phyloP scores from a whole-genome alignment of 805 yeast genomes.

The Candida insectalens region DNA sequence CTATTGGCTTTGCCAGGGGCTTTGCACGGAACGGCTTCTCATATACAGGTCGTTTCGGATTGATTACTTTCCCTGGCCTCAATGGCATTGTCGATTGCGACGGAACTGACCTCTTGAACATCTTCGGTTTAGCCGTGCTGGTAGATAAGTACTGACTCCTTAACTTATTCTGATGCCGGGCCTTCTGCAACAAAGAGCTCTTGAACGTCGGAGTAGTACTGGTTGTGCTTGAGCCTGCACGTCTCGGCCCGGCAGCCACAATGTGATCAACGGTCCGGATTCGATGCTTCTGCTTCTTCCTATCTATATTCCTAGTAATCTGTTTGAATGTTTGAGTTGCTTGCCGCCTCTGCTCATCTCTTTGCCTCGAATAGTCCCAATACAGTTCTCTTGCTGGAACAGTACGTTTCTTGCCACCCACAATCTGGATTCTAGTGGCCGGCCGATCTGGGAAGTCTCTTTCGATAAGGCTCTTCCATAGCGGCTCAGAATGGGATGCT shows the following conservation, averaged over 20 bases:
- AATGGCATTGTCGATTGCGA: too few species aligned
- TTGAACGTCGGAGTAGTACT: slow-evolving; percentile 10
- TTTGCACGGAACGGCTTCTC: too few species aligned
- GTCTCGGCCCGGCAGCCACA: slow-evolving; percentile 11
- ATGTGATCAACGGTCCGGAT: slow-evolving; percentile 24
- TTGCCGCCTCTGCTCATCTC: slow-evolving; percentile 32
- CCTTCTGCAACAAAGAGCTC: slow-evolving; percentile 22
- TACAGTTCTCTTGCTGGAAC: slow-evolving; percentile 32
- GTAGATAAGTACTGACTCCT: slow-evolving; percentile 16
- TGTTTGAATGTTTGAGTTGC: slow-evolving; percentile 35
- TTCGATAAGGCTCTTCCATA: slow-evolving; percentile 36
- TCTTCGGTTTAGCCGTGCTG: too few species aligned
- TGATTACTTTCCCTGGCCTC: too few species aligned
- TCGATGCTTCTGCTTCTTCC: slow-evolving; percentile 32
- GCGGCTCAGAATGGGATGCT: slow-evolving; percentile 29
- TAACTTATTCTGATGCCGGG: slow-evolving; percentile 19
- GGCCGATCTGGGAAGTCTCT: slow-evolving; percentile 43
- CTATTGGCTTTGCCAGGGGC: too few species aligned
- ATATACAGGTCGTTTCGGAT: too few species aligned
- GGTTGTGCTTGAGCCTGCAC: not conserved
- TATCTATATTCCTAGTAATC: slow-evolving; percentile 29
- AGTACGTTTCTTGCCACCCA: slow-evolving; percentile 10
- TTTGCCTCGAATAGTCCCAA: slow-evolving; percentile 27
- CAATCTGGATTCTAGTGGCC: slow-evolving; percentile 6
- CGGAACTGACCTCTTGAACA: too few species aligned